These are phyloP conservation scores for Panicum hallii DNA, from an alignment of 202 grass and related monocot species.

Conservation along the genomic window DNA sequence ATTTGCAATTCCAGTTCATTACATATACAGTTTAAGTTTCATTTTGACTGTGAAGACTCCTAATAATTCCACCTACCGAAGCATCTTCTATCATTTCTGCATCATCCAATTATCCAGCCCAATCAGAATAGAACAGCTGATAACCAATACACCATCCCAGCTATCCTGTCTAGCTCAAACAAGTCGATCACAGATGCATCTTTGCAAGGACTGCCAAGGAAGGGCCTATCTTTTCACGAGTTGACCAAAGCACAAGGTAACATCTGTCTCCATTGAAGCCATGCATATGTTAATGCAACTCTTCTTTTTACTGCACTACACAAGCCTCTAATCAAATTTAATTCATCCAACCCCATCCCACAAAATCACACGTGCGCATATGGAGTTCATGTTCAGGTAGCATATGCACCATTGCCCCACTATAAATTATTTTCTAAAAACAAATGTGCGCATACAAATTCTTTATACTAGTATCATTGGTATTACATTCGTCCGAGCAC, in stretches of 20 bases:
- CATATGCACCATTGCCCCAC: neutral
- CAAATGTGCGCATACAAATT: neutral
- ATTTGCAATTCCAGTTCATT: neutral
- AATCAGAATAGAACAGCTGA: neutral
- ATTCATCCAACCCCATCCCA: neutral
- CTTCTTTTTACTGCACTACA: neutral
- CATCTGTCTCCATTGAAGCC: neutral
- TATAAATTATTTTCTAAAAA: constrained; percentile 9
- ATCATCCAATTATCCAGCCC: neutral
- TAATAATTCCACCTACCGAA: neutral
- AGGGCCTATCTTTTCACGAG: neutral
- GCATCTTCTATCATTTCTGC: neutral
- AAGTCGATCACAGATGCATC: neutral
- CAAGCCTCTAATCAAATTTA: constrained; percentile 5
- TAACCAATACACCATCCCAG: neutral
- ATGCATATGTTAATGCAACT: neutral
- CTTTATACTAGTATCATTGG: neutral
- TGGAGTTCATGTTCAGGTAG: neutral
- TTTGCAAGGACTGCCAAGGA: neutral
- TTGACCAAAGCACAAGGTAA: neutral
- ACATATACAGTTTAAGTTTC: neutral
- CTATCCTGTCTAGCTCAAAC: neutral
- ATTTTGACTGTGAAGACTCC: neutral
- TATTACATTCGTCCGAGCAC: neutral
- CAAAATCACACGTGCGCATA: neutral